Evolutionary conservation across 2,329 filamentous ascomycete species (phyloP), one percentile per base, ranked within the genome.

Genomic region (Botryotinia convoluta): DNA sequence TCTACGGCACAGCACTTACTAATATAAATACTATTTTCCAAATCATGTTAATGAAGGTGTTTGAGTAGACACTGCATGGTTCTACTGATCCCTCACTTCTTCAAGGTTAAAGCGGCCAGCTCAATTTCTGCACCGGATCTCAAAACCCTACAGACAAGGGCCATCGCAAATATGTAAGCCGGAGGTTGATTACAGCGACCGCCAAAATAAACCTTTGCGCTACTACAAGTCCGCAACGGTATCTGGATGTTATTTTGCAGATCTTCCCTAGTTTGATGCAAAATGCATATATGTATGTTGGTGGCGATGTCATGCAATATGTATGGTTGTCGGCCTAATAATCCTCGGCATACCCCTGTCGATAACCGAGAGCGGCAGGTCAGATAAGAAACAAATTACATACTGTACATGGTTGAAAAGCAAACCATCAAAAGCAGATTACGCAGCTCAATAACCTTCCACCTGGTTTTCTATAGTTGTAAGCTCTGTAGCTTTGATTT

Each of bases 251-350:
- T 51, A 4, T 35, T 35, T 10, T 35, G 29, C 57, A 59, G 57
- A 32, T 59, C 57, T 59, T 59, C 10, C 57, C 57, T 18, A 22
- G n/a, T 35, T 59, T 32, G 2, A 59, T 59, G 16, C 29, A 18
- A 45, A 45, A 18, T 48, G 22, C 9, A 48, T 5, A 44, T 51
- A 51, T 51, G 45, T 65, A 20, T 32, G 37, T 65, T 65, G 42
- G 63, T 65, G 63, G 63, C 42, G n/a, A 48, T 65, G 59, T 6
- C 39, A 65, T 65, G 29, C n/a, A 48, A 48, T 26, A 26, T 61
- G 32, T 35, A 37, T 59, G 29, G 8, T 8, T 59, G 20, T 59
- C 29, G 29, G 18, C 29, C 29, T 61, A n/a, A 35, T 26, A 61
- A 37, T 35, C 22, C 59, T 61, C 32, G 35, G 59, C 35, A 61